These are phyloP conservation scores for Holtermanniella nyarrowii DNA, from an alignment of 768 basidiomycete genomes.

Conservation along the genomic window DNA sequence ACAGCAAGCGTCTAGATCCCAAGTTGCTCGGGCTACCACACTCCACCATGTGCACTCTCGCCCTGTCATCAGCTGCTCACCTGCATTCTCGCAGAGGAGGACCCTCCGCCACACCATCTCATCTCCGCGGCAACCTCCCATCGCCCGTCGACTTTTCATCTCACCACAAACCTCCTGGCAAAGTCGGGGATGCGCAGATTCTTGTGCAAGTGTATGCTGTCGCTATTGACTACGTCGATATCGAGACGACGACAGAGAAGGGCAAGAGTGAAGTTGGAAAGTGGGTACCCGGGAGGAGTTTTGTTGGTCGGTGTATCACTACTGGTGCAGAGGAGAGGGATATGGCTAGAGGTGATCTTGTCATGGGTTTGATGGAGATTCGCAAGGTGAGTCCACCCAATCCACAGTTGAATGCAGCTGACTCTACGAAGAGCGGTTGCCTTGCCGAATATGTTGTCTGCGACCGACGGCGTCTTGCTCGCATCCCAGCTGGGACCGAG, in stretches of 20 bases:
- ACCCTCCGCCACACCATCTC: constrained; percentile 28
- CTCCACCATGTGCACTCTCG: constrained; percentile 75
- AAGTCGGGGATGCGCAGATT: constrained; percentile 58
- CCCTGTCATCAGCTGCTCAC: constrained; percentile 14
- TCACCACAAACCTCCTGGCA: constrained; percentile 61
- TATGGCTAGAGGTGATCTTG: constrained; percentile 71
- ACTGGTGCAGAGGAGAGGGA: constrained; percentile 70
- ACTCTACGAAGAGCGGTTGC: constrained; percentile 57
- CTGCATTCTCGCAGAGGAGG: constrained; percentile 2
- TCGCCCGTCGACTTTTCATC: constrained; percentile 54
- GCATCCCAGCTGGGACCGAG: constrained; percentile 54
- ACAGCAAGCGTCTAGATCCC: constrained; percentile 54
- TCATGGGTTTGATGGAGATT: constrained; percentile 67
- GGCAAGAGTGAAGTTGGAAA: constrained; percentile 44
- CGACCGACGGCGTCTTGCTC: constrained; percentile 65
- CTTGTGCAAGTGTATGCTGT: constrained; percentile 87
- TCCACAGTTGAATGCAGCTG: constrained; percentile 4
- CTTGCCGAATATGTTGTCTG: constrained; percentile 79
- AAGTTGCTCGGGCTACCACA: constrained; percentile 68
- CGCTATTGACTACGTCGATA: constrained; percentile 66
- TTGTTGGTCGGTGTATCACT: constrained; percentile 73
- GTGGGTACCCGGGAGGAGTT: constrained; percentile 76
- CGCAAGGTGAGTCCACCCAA: constrained; percentile 54
- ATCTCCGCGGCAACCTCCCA: constrained; percentile 34
- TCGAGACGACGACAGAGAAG: constrained; percentile 45